These are phyloP conservation scores for Magnaporthales sp. DNA, from an alignment of 2,329 filamentous ascomycete species.

Conservation along the genomic window DNA sequence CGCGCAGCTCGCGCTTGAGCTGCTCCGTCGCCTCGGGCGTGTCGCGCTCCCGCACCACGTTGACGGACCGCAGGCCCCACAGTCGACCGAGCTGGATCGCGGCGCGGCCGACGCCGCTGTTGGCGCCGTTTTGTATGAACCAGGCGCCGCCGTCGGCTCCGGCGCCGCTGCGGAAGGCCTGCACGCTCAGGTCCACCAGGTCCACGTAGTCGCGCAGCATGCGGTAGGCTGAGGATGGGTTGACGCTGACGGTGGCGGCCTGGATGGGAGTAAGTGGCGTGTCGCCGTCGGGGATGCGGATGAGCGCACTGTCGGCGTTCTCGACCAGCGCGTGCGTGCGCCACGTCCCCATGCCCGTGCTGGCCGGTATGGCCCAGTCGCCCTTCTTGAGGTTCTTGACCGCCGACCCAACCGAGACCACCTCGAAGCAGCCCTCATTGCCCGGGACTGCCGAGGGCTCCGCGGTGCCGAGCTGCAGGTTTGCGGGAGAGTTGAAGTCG, in stretches of 20 bases:
- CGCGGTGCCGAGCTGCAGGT: slow-evolving; percentile 58
- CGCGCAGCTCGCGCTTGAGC: slow-evolving; percentile 40
- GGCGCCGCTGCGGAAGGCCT: slow-evolving; percentile 33
- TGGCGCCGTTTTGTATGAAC: slow-evolving; percentile 96
- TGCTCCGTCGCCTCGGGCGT: slow-evolving; percentile 55
- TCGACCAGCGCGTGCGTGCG: slow-evolving; percentile 75
- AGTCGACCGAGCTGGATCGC: slow-evolving; percentile 79
- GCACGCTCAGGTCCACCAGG: slow-evolving; percentile 35
- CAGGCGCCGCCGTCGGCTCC: slow-evolving; percentile 80
- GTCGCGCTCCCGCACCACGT: slow-evolving; percentile 70
- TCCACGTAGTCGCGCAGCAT: slow-evolving; percentile 76
- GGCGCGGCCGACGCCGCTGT: slow-evolving; percentile 83
- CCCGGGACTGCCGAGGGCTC: slow-evolving; percentile 71
- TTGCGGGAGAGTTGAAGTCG: slow-evolving; percentile 50
- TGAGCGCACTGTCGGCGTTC: slow-evolving; percentile 42
- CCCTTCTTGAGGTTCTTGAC: slow-evolving; percentile 53
- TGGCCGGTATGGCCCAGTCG: slow-evolving; percentile 89
- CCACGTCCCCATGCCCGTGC: slow-evolving; percentile 85
- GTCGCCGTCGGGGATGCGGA: slow-evolving; percentile 42
- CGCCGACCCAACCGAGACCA: slow-evolving; percentile 58
- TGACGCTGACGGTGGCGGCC: slow-evolving; percentile 81
- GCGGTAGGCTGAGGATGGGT: slow-evolving; percentile 88
- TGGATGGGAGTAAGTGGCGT: slow-evolving; percentile 57
- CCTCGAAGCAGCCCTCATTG: slow-evolving; percentile 91
- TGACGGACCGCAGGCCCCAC: slow-evolving; percentile 88